A percentile compares a stretch with the other conserved stretches of the same genome.
Evolutionary conservation across 805 yeast species (phyloP).

Genomic region (Candida tallmaniae): DNA sequence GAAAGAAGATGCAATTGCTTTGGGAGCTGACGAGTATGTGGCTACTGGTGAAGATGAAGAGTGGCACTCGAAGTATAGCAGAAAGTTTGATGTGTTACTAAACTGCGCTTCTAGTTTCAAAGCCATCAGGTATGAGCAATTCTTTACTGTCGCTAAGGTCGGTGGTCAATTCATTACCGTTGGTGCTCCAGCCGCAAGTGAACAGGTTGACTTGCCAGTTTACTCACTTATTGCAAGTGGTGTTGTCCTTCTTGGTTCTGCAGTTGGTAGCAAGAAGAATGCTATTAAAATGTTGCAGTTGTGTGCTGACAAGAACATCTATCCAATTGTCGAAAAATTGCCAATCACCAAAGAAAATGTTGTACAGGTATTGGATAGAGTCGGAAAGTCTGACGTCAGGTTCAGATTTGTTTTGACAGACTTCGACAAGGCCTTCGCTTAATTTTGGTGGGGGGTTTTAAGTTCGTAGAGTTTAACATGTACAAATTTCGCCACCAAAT

Average conservation of each 20-base stretch:
- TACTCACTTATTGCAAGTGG: slow-evolving; percentile 21
- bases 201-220: slow-evolving; percentile 18
- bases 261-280: slow-evolving; percentile 31
- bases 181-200: slow-evolving; percentile 23
- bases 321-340: slow-evolving; percentile 32
- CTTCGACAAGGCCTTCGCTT: slow-evolving; percentile 32
- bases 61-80: slow-evolving; percentile 30
- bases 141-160: slow-evolving; percentile 29
- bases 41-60: slow-evolving; percentile 49
- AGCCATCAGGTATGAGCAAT: slow-evolving; percentile 45
- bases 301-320: slow-evolving; percentile 31
- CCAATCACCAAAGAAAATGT: slow-evolving; percentile 30
- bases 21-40: slow-evolving; percentile 33
- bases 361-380: slow-evolving; percentile 27
- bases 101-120: slow-evolving; percentile 50
- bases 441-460: no score
- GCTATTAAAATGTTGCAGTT: slow-evolving; percentile 32
- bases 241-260: slow-evolving; percentile 23
- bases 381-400: slow-evolving; percentile 29
- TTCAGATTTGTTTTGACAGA: slow-evolving; percentile 58
- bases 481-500: no score
- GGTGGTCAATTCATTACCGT: slow-evolving; percentile 21
- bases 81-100: slow-evolving; percentile 47
- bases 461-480: no score
- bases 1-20: slow-evolving; percentile 24